Conservation (phyloP, 2,329 filamentous ascomycete genomes). For the Pseudocercospora macadamiae region DNA sequence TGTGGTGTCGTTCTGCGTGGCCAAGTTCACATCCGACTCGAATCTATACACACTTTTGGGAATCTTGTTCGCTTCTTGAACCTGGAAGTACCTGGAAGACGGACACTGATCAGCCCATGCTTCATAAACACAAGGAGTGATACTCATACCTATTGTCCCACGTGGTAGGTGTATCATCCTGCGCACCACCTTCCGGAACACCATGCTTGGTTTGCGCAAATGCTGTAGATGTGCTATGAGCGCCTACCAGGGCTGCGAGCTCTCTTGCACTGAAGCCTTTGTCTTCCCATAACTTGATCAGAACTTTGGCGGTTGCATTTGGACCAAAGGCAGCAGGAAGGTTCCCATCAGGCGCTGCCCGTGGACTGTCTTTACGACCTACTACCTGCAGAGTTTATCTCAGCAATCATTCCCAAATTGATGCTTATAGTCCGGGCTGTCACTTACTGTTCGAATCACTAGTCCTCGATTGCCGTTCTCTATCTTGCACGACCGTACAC, state of each 20-base stretch:
- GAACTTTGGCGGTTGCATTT: slow-evolving; percentile 39
- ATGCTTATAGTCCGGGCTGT: neutral
- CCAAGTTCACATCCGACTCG: slow-evolving; percentile 38
- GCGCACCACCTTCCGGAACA: slow-evolving; percentile 34
- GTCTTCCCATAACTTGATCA: slow-evolving; percentile 52
- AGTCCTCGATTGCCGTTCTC: neutral
- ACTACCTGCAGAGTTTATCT: slow-evolving; percentile 44
- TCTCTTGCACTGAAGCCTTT: slow-evolving; percentile 56
- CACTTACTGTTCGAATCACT: neutral
- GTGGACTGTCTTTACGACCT: slow-evolving; percentile 51
- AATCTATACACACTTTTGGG: slow-evolving; percentile 34
- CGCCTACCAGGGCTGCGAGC: slow-evolving; percentile 58
- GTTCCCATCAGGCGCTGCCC: slow-evolving; percentile 46
- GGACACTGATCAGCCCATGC: neutral
- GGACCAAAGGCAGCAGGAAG: slow-evolving; percentile 49
- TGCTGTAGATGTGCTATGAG: slow-evolving; percentile 56
- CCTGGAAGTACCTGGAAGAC: neutral
- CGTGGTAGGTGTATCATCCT: slow-evolving; percentile 54
- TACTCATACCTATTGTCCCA: slow-evolving; percentile 53
- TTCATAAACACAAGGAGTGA: neutral
- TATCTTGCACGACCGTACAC: slow-evolving; percentile 37
- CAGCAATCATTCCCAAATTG: neutral
- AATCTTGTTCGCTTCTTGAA: slow-evolving; percentile 45
- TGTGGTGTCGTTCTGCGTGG: slow-evolving; percentile 21
- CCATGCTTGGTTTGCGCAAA: slow-evolving; percentile 35